Base-by-base conservation (phyloP, 441 rosid species). In the Gossypium gossypioides region DNA sequence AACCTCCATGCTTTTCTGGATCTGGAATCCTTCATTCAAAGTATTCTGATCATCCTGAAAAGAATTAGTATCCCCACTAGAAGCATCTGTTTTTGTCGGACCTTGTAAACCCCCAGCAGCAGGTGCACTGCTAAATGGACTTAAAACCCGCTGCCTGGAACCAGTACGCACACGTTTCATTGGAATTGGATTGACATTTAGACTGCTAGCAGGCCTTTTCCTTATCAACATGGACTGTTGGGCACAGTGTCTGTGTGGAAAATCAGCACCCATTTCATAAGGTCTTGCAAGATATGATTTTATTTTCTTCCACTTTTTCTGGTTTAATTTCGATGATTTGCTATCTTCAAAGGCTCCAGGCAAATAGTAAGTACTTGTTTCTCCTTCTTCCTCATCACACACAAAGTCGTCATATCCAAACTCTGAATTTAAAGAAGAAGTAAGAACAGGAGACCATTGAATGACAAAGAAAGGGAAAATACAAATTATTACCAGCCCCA, bases 21-120 rank as follows among this genome's bases (percentile, higher is more conserved):
- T 75, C 74, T 81, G 84, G 2, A 87, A 87, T 66, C 89, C 97
- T 75, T 93, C 94, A 81, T 84, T 86, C 89, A 91, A 72, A 57
- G 92, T 84, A 85, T 91, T 89, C 85, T 85, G 90, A 72, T 93
- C 98, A 81, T 93, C 98, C 88, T 93, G 99, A 84, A 86, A 89
- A 77, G 96, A 96, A 85, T 76, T 88, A 64, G 98, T 89, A 80
- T 96, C 99, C 76, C 96, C 99, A 84, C 99, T 96, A 68, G 98
- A 96, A 55, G 89, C 97, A 81, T 93, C 97, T 19, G 93, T 86
- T 84, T 82, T 91, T 3, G 80, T 70, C 2, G 92, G 85, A 73
- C 76, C 82, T 76, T 72, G 91, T 64, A 84, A 68, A 64, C 54
- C 79, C 76, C 86, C 90, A 81, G 81, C 54, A 78, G 79, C 80